Conservation (phyloP, 2,329 filamentous ascomycete species). For the Teratosphaeriaceae sp. region DNA sequence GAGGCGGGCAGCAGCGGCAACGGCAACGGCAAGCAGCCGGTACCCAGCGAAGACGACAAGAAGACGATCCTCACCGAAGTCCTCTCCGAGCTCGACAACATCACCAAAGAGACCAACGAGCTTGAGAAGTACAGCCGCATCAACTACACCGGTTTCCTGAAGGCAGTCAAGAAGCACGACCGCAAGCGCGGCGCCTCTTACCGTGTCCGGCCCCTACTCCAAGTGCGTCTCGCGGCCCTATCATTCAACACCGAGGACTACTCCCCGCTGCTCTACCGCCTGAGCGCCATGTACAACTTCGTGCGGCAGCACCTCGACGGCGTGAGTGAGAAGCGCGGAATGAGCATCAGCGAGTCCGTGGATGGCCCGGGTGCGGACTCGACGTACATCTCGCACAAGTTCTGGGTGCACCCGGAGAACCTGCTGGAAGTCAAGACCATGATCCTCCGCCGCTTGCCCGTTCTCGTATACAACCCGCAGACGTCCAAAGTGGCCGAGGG, state of each 20-base stretch:
- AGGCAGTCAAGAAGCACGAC: slow-evolving; percentile 99
- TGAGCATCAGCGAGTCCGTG: slow-evolving; percentile 5
- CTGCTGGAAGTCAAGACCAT: slow-evolving; percentile 94
- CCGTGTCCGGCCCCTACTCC: slow-evolving; percentile 83
- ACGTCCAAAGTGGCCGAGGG: slow-evolving; percentile 75
- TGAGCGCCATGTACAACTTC: slow-evolving; percentile 95
- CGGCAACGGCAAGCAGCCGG: slow-evolving; percentile 29
- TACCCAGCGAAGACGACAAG: slow-evolving; percentile 36
- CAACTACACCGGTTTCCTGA: slow-evolving; percentile 97
- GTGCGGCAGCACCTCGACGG: slow-evolving; percentile 74
- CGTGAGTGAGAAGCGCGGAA: slow-evolving; percentile 14
- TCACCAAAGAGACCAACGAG: slow-evolving; percentile 86
- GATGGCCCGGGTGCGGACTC: slow-evolving; percentile 19
- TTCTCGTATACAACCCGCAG: slow-evolving; percentile 88
- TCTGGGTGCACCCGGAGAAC: slow-evolving; percentile 96
- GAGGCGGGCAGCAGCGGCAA: slow-evolving; percentile 14
- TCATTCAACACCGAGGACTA: slow-evolving; percentile 97
- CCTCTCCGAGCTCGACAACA: slow-evolving; percentile 71
- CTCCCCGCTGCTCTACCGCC: slow-evolving; percentile 74
- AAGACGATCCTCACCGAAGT: slow-evolving; percentile 59
- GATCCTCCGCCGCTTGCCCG: slow-evolving; percentile 82
- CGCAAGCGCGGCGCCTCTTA: slow-evolving; percentile 82
- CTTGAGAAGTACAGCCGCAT: slow-evolving; percentile 91
- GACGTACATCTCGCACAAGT: slow-evolving; percentile 29
- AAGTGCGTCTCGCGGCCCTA: slow-evolving; percentile 77